Evolutionary conservation across 2,329 filamentous ascomycete genomes (phyloP).

Genomic region (Monilinia fructigena): DNA sequence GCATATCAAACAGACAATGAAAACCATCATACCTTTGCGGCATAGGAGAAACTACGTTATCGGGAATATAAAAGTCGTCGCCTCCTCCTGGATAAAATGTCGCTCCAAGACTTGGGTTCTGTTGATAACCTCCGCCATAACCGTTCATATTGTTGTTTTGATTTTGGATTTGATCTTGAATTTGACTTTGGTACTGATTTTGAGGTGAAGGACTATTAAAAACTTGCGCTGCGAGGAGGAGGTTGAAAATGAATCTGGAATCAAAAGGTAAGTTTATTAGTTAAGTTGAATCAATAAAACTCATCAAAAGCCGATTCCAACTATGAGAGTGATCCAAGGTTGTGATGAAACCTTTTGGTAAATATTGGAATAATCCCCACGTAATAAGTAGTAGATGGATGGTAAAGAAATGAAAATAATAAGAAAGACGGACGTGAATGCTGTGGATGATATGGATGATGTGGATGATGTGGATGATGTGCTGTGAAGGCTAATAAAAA

Average conservation of each 20-base stretch:
- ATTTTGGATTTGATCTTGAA: background rate
- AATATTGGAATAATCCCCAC: background rate
- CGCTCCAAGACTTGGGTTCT: constrained; percentile 48
- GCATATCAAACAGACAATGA: constrained; percentile 8
- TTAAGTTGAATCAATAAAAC: background rate
- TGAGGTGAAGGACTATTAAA: background rate
- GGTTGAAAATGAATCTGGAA: constrained; percentile 16
- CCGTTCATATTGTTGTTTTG: constrained; percentile 24
- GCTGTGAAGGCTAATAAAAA: no score
- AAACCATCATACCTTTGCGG: constrained; percentile 58
- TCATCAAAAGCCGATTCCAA: background rate
- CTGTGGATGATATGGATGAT: no score
- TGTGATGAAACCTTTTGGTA: background rate
- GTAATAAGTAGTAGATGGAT: background rate
- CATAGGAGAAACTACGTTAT: constrained; percentile 64
- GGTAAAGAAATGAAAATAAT: background rate
- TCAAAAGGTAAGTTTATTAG: background rate
- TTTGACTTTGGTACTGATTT: background rate
- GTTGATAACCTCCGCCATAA: constrained; percentile 25
- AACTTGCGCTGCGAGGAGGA: constrained; percentile 18
- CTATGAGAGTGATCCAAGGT: background rate
- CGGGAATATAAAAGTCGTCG: constrained; percentile 61
- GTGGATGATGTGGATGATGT: no score
- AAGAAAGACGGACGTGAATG: background rate
- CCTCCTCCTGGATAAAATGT: constrained; percentile 67